Conservation (phyloP, 768 basidiomycete species). For the Boletus reticulatus region DNA sequence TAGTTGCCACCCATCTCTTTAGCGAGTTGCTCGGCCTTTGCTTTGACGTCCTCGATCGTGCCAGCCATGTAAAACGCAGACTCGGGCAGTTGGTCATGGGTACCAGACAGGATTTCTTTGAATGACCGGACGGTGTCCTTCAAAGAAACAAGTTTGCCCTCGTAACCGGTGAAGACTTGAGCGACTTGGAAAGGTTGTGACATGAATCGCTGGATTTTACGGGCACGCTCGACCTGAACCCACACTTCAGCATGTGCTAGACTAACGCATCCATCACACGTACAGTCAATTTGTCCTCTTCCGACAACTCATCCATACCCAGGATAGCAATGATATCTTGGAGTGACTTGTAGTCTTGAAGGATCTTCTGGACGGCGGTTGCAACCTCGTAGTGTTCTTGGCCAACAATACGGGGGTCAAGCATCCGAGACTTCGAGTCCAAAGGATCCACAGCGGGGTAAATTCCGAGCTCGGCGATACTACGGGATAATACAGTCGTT, state of each 20-base stretch:
- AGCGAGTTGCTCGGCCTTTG: conserved; percentile 95
- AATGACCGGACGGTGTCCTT: conserved; percentile 97
- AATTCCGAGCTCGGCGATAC: conserved; percentile 98
- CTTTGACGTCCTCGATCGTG: conserved; percentile 95
- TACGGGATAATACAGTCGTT: conserved; percentile 98
- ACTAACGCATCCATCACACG: background rate
- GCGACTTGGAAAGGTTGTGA: conserved; percentile 99
- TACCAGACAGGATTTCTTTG: conserved; percentile 93
- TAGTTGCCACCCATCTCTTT: conserved; percentile 77
- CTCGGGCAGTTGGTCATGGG: conserved; percentile 89
- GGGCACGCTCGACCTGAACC: conserved; percentile 87
- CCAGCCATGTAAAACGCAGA: conserved; percentile 98
- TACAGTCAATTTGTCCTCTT: conserved; percentile 95
- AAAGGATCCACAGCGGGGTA: conserved; percentile 99
- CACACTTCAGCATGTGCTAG: conserved; percentile 1
- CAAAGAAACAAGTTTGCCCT: conserved; percentile 93
- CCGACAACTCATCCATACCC: conserved; percentile 99
- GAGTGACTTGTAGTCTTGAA: conserved; percentile 94
- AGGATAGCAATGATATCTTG: conserved; percentile 99
- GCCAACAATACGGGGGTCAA: conserved; percentile 98
- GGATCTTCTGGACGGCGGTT: conserved; percentile 95
- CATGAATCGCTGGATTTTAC: conserved; percentile 99
- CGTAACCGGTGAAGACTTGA: conserved; percentile 99
- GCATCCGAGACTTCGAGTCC: conserved; percentile 99
- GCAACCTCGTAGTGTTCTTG: conserved; percentile 95